These are phyloP conservation scores for Vicia faba DNA, from an alignment of 306 rosid species.

Conservation along the genomic window DNA sequence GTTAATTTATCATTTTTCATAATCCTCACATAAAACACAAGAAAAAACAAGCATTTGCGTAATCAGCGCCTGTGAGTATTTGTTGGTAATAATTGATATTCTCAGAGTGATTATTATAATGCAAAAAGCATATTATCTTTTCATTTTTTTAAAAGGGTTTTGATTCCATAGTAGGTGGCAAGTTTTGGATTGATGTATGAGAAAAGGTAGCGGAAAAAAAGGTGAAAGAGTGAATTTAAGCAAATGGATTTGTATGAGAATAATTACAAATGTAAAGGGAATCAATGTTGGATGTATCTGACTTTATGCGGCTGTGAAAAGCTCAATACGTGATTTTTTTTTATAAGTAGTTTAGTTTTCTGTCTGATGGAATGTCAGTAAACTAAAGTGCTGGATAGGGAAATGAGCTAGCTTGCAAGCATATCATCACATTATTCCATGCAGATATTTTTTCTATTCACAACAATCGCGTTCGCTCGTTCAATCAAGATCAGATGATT, in stretches of 20 bases:
- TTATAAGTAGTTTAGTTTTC: slow-evolving; percentile 48
- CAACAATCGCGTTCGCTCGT: not conserved
- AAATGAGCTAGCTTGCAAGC: slow-evolving; percentile 44
- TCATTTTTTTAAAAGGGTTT: slow-evolving; percentile 48
- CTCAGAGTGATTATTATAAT: slow-evolving; percentile 45
- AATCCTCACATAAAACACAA: slow-evolving; percentile 33
- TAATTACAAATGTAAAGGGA: slow-evolving; percentile 78
- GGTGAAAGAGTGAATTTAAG: slow-evolving; percentile 13
- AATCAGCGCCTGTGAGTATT: slow-evolving; percentile 53
- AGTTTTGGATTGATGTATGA: slow-evolving; percentile 71
- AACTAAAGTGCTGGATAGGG: slow-evolving; percentile 50
- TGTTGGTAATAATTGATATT: slow-evolving; percentile 54
- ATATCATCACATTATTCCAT: slow-evolving; percentile 57
- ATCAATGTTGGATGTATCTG: slow-evolving; percentile 94
- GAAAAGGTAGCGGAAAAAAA: slow-evolving; percentile 28
- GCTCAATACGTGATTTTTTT: slow-evolving; percentile 48
- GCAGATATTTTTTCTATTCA: slow-evolving; percentile 29
- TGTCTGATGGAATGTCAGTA: slow-evolving; percentile 77
- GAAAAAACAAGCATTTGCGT: slow-evolving; percentile 53
- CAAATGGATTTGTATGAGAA: slow-evolving; percentile 50
- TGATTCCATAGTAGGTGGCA: slow-evolving; percentile 96
- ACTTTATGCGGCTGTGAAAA: slow-evolving; percentile 68
- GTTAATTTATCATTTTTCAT: not conserved
- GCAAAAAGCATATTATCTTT: slow-evolving; percentile 34
- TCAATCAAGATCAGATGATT: not conserved